Conservation (phyloP, 352 stramenopile genomes). For the Globisporangium perplexum region DNA sequence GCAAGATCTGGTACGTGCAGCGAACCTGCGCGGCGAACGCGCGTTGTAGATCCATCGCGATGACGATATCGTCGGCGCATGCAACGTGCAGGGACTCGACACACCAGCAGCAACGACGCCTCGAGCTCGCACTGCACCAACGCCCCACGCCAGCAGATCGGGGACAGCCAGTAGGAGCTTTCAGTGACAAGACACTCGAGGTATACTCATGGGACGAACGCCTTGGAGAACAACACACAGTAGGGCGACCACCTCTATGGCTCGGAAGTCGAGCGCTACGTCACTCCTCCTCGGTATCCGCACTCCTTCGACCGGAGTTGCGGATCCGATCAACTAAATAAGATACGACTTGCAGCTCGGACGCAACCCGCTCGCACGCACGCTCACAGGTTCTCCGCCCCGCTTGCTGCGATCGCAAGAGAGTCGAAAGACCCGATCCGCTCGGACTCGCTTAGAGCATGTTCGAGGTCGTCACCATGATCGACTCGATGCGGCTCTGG, state of each 20-base stretch:
- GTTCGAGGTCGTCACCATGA: constrained; percentile 25
- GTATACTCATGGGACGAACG: constrained; percentile 7
- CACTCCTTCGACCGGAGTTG: constrained; percentile 17
- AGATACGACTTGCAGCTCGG: not conserved
- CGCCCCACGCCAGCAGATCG: not conserved
- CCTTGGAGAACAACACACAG: constrained; percentile 8
- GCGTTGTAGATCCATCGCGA: not conserved
- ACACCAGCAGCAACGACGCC: not conserved
- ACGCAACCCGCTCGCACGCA: not conserved
- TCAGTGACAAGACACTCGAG: constrained; percentile 8
- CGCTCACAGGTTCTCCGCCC: not conserved
- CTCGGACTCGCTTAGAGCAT: constrained; percentile 6
- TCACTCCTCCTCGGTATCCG: constrained; percentile 6
- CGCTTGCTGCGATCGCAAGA: constrained; percentile 4
- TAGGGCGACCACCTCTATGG: constrained; percentile 13
- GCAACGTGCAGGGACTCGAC: constrained; percentile 4
- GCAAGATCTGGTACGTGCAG: constrained; percentile 7
- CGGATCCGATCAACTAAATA: constrained; percentile 13
- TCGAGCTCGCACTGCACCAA: not conserved
- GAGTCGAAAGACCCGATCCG: not conserved
- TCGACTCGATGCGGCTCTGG: constrained; percentile 43
- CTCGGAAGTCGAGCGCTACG: constrained; percentile 1
- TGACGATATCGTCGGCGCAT: not conserved
- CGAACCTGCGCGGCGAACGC: not conserved
- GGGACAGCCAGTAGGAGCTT: not conserved